Conservation (phyloP, 805 yeast species). For the Zygotorulaspora danielsina region DNA sequence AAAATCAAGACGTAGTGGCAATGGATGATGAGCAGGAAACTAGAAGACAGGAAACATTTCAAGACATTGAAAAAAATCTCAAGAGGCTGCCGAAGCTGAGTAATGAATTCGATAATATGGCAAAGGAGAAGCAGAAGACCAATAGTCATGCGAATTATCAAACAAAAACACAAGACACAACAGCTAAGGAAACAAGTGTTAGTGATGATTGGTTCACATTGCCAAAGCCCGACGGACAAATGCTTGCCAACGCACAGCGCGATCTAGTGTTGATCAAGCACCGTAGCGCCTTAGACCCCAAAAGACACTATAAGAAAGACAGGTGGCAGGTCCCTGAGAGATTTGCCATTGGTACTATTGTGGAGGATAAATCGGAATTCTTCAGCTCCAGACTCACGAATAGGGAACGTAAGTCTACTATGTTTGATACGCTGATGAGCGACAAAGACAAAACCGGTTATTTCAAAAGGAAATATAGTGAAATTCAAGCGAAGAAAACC, state of each 20-base stretch:
- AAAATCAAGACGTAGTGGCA: neutral
- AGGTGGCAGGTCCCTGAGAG: constrained; percentile 71
- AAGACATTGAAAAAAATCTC: constrained; percentile 27
- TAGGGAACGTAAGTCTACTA: constrained; percentile 69
- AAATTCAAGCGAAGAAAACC: constrained; percentile 61
- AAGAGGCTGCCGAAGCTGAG: constrained; percentile 30
- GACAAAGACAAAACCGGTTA: constrained; percentile 67
- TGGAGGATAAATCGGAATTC: constrained; percentile 78
- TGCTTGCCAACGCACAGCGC: constrained; percentile 52
- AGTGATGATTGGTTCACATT: constrained; percentile 73
- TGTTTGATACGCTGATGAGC: constrained; percentile 77
- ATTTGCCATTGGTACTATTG: constrained; percentile 84
- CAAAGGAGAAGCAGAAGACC: constrained; percentile 10
- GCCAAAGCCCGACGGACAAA: constrained; percentile 72
- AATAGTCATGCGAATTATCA: constrained; percentile 3
- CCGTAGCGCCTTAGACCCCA: constrained; percentile 90
- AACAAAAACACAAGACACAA: neutral
- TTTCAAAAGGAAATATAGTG: constrained; percentile 78
- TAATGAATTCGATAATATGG: constrained; percentile 29
- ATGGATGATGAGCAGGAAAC: constrained; percentile 9
- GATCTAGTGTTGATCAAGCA: constrained; percentile 77
- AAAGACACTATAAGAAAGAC: constrained; percentile 88
- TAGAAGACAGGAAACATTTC: constrained; percentile 21
- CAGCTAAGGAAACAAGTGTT: neutral
- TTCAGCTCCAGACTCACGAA: constrained; percentile 55